Base-by-base conservation (phyloP, 805 yeast species). In the Barnettozyma vustinii region DNA sequence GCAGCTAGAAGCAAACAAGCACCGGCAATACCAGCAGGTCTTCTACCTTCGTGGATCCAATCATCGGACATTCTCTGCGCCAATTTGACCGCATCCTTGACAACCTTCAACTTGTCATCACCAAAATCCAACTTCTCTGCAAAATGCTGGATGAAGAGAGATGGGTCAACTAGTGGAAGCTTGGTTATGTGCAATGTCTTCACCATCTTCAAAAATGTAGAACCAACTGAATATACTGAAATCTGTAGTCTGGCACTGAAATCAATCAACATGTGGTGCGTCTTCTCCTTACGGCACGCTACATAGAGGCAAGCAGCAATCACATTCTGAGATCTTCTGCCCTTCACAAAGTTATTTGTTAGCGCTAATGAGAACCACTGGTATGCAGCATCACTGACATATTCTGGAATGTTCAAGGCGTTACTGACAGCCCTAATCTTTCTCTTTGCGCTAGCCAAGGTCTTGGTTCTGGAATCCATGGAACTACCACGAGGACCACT, bases 21-120 rank as follows among this genome's bases (percentile, higher is more conserved):
- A 20, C 98, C 99, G 0, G 99, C 99, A 47, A 94, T 81, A 59
- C 99, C 99, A 0, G 99, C 98, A 0, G 99, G 99, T 53, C 98
- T 76, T 62, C 99, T 78, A 23, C 99, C 99, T 67, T 89, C 96
- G 63, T 84, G 87, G 56, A 94, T 86, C 97, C 98, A 94, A 61
- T 94, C 98, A 40, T 81, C 79, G 13, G 91, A 76, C 99, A 94
- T 94, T 56, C 96, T 75, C 61, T 81, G 87, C 0, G 96, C 96
- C 20, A 94, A 69, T 58, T 83, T 80, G 7, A 83, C 83, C 0
- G 99, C 98, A 65, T 94, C 99, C 52, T 77, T 79, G 41, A 87
- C 83, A 13, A 94, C 96, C 57, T 83, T 83, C 36, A 82, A 73
- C 51, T 77, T 80, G 52, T 79, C 80, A 26, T 76, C 79, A n/a